phyloP scores from a whole-genome alignment of 306 rosid genomes.

The Purshia tridentata region DNA sequence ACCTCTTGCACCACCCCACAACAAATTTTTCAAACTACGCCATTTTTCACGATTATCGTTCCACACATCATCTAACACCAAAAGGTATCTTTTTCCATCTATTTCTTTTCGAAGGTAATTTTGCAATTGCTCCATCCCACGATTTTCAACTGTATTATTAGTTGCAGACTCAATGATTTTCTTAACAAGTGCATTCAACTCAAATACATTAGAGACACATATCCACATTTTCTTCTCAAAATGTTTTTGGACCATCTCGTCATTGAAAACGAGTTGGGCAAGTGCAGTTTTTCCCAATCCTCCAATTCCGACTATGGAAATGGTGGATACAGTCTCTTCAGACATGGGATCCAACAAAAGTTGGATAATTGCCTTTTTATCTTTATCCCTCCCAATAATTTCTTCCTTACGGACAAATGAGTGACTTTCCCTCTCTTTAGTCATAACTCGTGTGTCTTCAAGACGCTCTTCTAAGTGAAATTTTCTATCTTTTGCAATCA shows the following conservation, averaged over 20 bases:
- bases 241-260: not conserved
- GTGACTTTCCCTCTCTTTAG: not conserved
- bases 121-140: slow-evolving; percentile 23
- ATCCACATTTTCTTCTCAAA: not conserved
- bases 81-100: slow-evolving; percentile 27
- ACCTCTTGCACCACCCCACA: slow-evolving; percentile 30
- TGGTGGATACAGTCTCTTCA: not conserved
- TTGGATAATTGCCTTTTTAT: not conserved
- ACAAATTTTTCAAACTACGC: slow-evolving; percentile 17
- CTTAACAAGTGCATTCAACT: not conserved
- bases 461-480: slow-evolving; percentile 5
- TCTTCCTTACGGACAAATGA: not conserved
- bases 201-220: not conserved
- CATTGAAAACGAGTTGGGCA: not conserved
- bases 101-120: slow-evolving; percentile 19
- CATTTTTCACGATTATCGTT: slow-evolving; percentile 25
- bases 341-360: not conserved
- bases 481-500: not conserved
- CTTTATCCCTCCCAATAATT: not conserved
- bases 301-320: not conserved
- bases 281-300: not conserved
- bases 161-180: not conserved
- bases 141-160: not conserved
- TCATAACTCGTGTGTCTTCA: not conserved
- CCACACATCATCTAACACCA: slow-evolving; percentile 49